Conservation (phyloP, 1,284 basidiomycete species). For the Malassezia brasiliensis region DNA sequence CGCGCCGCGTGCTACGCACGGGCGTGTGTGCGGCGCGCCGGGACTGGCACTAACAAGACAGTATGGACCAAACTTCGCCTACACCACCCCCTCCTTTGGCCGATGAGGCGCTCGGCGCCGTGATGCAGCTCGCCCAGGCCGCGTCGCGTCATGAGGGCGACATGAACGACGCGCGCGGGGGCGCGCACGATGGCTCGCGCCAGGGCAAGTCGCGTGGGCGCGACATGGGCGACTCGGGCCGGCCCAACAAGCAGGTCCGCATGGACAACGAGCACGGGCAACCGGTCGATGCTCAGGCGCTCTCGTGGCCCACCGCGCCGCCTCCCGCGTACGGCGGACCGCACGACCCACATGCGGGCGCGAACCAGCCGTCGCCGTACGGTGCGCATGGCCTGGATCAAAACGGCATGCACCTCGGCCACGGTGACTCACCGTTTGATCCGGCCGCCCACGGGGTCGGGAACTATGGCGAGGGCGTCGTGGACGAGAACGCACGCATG, state of each 20-base stretch:
- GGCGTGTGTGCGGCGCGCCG: background rate
- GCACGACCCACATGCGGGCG: slow-evolving; percentile 2
- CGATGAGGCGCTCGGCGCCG: slow-evolving; percentile 17
- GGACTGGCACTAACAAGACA: background rate
- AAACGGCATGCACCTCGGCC: slow-evolving; percentile 8
- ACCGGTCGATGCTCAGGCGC: slow-evolving; percentile 11
- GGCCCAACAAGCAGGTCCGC: slow-evolving; percentile 15
- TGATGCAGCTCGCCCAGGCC: slow-evolving; percentile 18
- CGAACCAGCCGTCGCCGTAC: background rate
- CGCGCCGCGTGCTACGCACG: background rate
- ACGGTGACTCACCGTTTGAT: slow-evolving; percentile 11
- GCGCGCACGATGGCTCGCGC: background rate
- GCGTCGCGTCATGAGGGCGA: slow-evolving; percentile 14
- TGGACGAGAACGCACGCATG: slow-evolving; percentile 12
- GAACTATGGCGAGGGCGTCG: slow-evolving; percentile 11
- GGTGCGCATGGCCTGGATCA: slow-evolving; percentile 14
- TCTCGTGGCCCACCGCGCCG: slow-evolving; percentile 14
- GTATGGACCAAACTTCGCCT: slow-evolving; percentile 16
- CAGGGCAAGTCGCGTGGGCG: slow-evolving; percentile 5
- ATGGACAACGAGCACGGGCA: slow-evolving; percentile 9
- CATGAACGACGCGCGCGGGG: background rate
- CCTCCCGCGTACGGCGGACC: slow-evolving; percentile 14
- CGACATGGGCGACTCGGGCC: slow-evolving; percentile 12
- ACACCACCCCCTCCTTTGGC: slow-evolving; percentile 15
- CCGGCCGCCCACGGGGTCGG: slow-evolving; percentile 6